Base-by-base conservation (phyloP, 345 rosid genomes). In the Citrus australasica region DNA sequence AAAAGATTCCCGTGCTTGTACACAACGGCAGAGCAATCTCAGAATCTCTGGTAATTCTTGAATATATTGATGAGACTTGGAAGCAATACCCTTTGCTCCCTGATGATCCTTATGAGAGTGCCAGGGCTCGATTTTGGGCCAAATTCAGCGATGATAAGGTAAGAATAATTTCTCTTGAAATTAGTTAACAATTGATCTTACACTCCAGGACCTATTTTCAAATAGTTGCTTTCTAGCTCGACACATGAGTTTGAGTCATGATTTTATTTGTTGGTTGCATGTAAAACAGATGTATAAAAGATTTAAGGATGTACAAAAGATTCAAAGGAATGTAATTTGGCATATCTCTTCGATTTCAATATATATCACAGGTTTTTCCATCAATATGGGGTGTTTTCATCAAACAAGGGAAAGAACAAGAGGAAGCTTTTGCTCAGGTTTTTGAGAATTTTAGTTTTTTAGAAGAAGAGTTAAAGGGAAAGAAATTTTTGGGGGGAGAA, bases 401-500 rank as follows among this genome's bases (percentile, higher is more conserved):
- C 3, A 79, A 38, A 38, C 22, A 76, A 22, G 86, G 86, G 32
- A 60, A 78, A 71, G 87, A 80, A 38, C 77, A 69, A 35, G 86
- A 80, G 62, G 79, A 82, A 74, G 87, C 83, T 24, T 24, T 66
- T 17, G 77, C 7, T 6, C 28, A 61, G 24, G 40, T 70, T 13
- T 10, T 17, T 38, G 83, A 76, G 69, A 73, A 82, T 67, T 75
- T 85, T 22, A 77, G 64, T 53, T 59, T 78, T 42, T 67, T 85
- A 7, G 88, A 85, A 75, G 86, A 82, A 75, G 78, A 85, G 75
- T 75, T 87, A 9, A 71, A 37, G 38, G 85, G 84, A 25, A 87
- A 83, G 77, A 84, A 81, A 69, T 87, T 82, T 76, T 87, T 84
- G 7, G 83, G 87, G 2, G 90, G 86, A 22, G 88, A 87, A 8